A percentile compares a stretch with the other conserved stretches of the same genome.
Conservation (phyloP, 495 filamentous ascomycete genomes). For the Ascodesmis nigricans region DNA sequence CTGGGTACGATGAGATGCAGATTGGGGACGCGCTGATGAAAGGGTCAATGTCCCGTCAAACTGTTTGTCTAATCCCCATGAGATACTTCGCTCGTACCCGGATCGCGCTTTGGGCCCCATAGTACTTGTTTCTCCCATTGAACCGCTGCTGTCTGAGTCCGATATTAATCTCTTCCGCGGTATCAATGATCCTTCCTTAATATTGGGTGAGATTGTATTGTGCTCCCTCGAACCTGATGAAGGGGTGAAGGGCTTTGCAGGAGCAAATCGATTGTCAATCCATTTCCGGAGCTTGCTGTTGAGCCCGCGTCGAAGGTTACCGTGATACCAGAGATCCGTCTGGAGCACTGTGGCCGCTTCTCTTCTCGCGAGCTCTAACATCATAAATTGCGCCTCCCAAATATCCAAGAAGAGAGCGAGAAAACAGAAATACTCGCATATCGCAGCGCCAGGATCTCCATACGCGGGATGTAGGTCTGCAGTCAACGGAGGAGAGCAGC, state of each 20-base stretch:
- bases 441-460: conserved; percentile 5
- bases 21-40: neutral
- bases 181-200: too few relatives aligned
- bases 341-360: conserved; percentile 8
- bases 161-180: too few relatives aligned
- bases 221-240: neutral
- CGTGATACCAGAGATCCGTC: conserved; percentile 4
- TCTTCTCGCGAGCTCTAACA: conserved; percentile 4
- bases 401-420: conserved; percentile 10
- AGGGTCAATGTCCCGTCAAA: neutral
- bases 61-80: neutral
- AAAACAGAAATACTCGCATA: conserved; percentile 17
- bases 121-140: neutral
- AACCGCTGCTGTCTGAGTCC: too few relatives aligned
- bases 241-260: neutral
- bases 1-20: neutral
- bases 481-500: conserved; percentile 1
- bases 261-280: neutral
- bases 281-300: neutral
- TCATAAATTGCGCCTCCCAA: conserved; percentile 5
- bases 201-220: too few relatives aligned
- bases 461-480: neutral
- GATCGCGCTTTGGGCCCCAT: neutral
- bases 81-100: neutral
- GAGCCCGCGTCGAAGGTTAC: neutral